phyloP scores from a whole-genome alignment of 352 stramenopile species.

The Halophytophthora polymorphica region DNA sequence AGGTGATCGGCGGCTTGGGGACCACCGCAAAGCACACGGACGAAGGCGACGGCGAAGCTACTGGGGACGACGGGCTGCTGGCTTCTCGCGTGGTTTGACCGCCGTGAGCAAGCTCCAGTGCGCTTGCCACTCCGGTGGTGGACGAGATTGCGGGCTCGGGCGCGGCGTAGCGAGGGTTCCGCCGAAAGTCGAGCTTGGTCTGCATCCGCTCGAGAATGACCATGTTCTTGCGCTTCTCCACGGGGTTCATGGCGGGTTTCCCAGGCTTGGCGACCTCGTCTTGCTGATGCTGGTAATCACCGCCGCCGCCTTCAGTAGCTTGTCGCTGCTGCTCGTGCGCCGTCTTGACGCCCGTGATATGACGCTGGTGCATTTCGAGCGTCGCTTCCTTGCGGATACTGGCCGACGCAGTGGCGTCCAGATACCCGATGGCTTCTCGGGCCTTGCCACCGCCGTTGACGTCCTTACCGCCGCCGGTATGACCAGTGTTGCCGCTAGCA shows the following conservation, averaged over 20 bases:
- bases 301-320: not conserved
- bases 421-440: constrained; percentile 40
- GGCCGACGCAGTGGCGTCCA: constrained; percentile 47
- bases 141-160: constrained; percentile 2
- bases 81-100: not conserved
- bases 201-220: constrained; percentile 76
- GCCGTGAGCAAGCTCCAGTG: no score
- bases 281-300: not conserved
- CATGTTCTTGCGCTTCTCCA: constrained; percentile 58
- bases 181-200: constrained; percentile 67
- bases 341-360: constrained; percentile 45
- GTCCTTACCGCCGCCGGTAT: constrained; percentile 11
- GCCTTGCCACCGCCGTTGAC: constrained; percentile 10
- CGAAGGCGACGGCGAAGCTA: no score
- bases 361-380: constrained; percentile 33
- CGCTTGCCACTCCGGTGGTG: no score
- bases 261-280: constrained; percentile 2
- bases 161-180: constrained; percentile 56
- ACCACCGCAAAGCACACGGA: constrained; percentile 40
- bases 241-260: constrained; percentile 34
- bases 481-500: not conserved
- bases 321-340: constrained; percentile 12
- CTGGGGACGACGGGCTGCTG: not conserved
- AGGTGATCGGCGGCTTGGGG: constrained; percentile 49
- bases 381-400: constrained; percentile 49